phyloP scores from a whole-genome alignment of 148 eudicot species.

The Talinum fruticosum region DNA sequence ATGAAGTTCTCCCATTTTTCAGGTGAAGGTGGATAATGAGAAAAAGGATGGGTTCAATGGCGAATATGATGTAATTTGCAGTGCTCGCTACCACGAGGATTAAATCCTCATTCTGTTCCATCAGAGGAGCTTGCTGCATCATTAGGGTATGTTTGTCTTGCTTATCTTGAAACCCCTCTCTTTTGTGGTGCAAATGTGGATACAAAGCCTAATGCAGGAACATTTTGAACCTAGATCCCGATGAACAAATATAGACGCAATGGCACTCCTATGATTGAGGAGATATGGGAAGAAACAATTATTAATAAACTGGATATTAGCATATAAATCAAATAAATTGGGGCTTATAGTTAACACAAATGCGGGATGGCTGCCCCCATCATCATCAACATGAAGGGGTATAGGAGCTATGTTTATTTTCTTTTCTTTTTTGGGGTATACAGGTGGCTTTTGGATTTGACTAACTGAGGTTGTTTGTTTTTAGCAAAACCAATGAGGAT shows the following conservation, averaged over 20 bases:
- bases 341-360: background rate
- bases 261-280: too few species aligned
- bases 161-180: background rate
- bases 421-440: background rate
- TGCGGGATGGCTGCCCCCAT: background rate
- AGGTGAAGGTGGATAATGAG: slow-evolving; percentile 66
- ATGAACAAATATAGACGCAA: too few species aligned
- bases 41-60: slow-evolving; percentile 63
- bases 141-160: slow-evolving; percentile 57
- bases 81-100: slow-evolving; percentile 90
- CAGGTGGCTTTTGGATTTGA: background rate
- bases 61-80: slow-evolving; percentile 88
- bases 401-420: background rate
- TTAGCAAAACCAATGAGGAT: background rate
- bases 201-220: background rate
- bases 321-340: background rate
- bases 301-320: background rate
- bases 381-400: background rate
- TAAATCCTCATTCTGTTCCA: slow-evolving; percentile 96
- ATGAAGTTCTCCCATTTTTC: slow-evolving; percentile 17
- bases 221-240: background rate
- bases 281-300: background rate
- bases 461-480: background rate
- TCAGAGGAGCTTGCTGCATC: slow-evolving; percentile 96
- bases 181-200: background rate